Base-by-base conservation (phyloP, 257 asterid species). In the Datura wrightii region DNA sequence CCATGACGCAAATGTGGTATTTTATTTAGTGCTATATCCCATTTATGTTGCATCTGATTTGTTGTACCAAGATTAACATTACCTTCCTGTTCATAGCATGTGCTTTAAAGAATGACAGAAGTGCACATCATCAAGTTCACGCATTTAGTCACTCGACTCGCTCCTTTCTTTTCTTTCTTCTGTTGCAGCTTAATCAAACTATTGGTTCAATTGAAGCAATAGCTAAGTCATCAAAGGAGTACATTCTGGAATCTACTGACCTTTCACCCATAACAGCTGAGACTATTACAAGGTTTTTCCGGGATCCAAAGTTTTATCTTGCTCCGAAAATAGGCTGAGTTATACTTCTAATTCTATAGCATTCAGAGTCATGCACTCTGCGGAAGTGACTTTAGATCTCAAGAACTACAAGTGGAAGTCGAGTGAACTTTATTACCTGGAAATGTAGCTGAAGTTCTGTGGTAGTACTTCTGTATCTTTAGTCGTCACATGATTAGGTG, bases 191-290 rank as follows among this genome's bases (percentile, higher is more conserved):
- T 31, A 86, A 87, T 87, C 98, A 92, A 89, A 97, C 98, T 52
- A 90, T 97, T 83, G 98, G 99, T 85, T 97, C 99, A 89, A 91
- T 97, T 79, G 97, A 94, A 93, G 97, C 98, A 84, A 89, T 97
- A 83, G 94, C 98, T 3, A 93, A 92, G 88, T 93, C 98, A 84
- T 91, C 98, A 41, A 95, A 93, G 88, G 93, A 94, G 58, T 85
- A 89, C 93, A 94, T 97, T 59, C 59, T 94, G 92, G 95, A 91
- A 87, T 91, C 86, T 10, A 97, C 98, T 6, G 99, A 97, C 87
- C 98, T 97, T 79, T 94, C 99, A n/a, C 90, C 93, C 5, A 92
- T 88, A 76, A 97, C 93, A 87, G 97, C 98, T 60, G 97, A 97
- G 89, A 91, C 88, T 15, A 91, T 97, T 54, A 83, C 92, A 16